Conservation (phyloP, 2,329 filamentous ascomycete species). For the Ilyonectria sp. region DNA sequence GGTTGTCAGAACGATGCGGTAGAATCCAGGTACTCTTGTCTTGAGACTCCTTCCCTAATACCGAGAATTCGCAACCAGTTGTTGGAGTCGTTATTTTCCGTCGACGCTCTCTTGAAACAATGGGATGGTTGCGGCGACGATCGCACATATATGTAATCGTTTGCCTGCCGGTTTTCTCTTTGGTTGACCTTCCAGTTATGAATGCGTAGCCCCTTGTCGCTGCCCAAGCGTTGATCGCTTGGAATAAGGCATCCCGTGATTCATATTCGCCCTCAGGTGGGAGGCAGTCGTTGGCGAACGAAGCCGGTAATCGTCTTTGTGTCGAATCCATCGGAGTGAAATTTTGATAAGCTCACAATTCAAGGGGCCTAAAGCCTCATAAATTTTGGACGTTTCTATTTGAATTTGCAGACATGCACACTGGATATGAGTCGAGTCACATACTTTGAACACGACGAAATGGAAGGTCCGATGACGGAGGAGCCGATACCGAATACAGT, state of each 20-base stretch:
- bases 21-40: background rate
- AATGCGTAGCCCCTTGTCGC: background rate
- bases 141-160: background rate
- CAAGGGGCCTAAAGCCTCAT: background rate
- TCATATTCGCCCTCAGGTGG: constrained; percentile 5
- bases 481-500: constrained; percentile 3
- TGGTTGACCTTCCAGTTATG: background rate
- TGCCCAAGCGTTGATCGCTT: background rate
- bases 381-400: background rate
- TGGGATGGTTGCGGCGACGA: background rate
- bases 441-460: background rate
- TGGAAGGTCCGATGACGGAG: constrained; percentile 5
- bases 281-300: constrained; percentile 3
- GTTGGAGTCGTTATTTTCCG: background rate
- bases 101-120: background rate
- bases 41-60: background rate
- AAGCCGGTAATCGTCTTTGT: constrained; percentile 5
- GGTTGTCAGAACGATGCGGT: background rate
- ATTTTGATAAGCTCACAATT: constrained; percentile 1
- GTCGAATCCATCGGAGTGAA: constrained; percentile 3
- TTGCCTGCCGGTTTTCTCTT: background rate
- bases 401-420: background rate
- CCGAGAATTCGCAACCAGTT: background rate
- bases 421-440: background rate
- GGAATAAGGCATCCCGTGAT: background rate